Evolutionary conservation across 306 rosid species (phyloP), one percentile per base, ranked within the genome.

Genomic region (Clitoria ternatea): DNA sequence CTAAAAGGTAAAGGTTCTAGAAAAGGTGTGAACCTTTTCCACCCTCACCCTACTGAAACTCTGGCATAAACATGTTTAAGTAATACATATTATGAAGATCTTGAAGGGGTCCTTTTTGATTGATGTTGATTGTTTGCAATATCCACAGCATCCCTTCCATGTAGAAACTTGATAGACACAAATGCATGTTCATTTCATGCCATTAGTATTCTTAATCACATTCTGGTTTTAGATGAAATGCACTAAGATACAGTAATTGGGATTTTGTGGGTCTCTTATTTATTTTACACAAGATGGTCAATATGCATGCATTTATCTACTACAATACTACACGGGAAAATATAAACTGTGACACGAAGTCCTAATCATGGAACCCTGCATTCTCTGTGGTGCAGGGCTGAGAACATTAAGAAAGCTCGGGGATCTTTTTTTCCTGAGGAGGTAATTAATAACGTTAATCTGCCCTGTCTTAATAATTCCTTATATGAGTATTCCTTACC

Each of bases 391-490:
- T 81, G 72, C 88, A 91, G 97, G 93, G 80, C 90, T 36, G 96
- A 81, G 18, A 74, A 66, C 68, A 79, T 91, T 35, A 91, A 91
- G 80, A 91, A 80, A 79, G 91, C 91, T 49, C 83, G 88, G 68
- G 96, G 96, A 55, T 82, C 80, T 50, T 84, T 68, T 83, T 85
- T 89, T 35, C 79, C 87, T 0, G 97, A 91, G 75, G 97, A 91
- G 88, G 97, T 91, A 82, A 80, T 61, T 44, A 60, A 74, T 39
- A 50, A 17, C 42, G 35, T 78, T 61, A 45, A 68, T 78, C 19
- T 75, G 26, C 19, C 22, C 27, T 29, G 78, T 29, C 69, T 66
- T 57, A 17, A 14, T 63, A 40, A 60, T 17, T 56, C 40, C 42
- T 64, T 72, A 5, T 36, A 11, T 32, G 42, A 35, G 66, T 60